Evolutionary conservation across 257 asterid genomes (phyloP), one percentile per base, ranked within the genome.

Genomic region (Striga asiatica): DNA sequence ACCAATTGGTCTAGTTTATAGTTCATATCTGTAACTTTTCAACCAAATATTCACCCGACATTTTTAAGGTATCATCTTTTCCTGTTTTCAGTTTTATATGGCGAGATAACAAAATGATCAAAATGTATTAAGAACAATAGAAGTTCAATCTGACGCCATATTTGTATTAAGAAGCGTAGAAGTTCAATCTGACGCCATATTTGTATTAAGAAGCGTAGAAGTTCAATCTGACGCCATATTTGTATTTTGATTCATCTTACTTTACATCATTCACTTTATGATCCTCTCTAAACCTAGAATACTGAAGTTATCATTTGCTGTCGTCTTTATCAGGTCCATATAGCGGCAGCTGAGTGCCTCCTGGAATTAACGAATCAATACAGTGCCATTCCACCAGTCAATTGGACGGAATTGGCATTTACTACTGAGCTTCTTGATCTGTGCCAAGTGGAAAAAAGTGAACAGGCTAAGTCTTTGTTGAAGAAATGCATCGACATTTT

Each of bases 341-440:
- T 82, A 57, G 91, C 85, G 34, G 95, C 87, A 46, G 77, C 88
- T 1, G 95, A 91, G 62, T 84, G 98, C 66, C 81, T 87, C 43
- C 54, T 84, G 62, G 94, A 80, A 64, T 59, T 87, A 63, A 71
- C 79, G 17, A 71, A 74, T 62, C 58, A 62, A 63, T 76, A 68
- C 68, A 65, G 1, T 29, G 74, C 60, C 23, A 62, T 54, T 42
- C 69, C 75, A 37, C 61, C 76, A 1, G 65, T 25, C 25, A 66
- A 55, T 22, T 56, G 60, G 66, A 38, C 62, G 12, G 86, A 85
- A 71, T 24, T 70, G 29, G 74, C 41, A 25, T 78, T 86, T 50
- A 73, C 69, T 67, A 63, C 55, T 1, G 94, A 83, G 71, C 84
- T 89, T 62, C 54, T 76, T 41, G 84, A 81, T 59, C 70, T 83